Base-by-base conservation (phyloP, 129 eudicot genomes). In the Tagetes patula region DNA sequence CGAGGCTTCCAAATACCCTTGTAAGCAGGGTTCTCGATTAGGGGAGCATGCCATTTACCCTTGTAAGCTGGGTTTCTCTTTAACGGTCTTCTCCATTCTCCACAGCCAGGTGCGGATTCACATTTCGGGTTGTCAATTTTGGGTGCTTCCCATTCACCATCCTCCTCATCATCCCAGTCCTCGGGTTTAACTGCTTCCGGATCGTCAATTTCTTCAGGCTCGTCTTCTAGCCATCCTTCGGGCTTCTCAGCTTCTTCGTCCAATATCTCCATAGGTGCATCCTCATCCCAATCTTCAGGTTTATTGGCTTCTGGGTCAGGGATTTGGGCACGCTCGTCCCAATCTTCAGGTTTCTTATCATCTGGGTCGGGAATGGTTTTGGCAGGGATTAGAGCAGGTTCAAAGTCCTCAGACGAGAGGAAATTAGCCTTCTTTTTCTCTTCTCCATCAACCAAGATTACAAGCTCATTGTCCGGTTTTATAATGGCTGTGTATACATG, bases 91-190 rank as follows among this genome's bases (percentile, higher is more conserved):
- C 81, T 90, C 98, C 97, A 90, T 79, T 86, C 98, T 32, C 98
- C 98, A 78, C 98, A 90, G 0, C 96, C 98, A 20, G 96, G 84
- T 54, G 92, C 96, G 14, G 77, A 77, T 34, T 61, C 89, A 73
- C 98, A 93, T 80, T 90, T 93, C 0, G 98, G 98, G 84, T 90
- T 93, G 69, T 90, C 96, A 34, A 89, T 80, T 75, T 89, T 93
- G 0, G 98, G 98, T 7, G 98, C 91, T 79, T 93, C 98, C 98
- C 98, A 93, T 80, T 89, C 92, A 81, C 98, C 98, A 83, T 93
- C 98, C 67, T 89, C 98, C 36, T 93, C 96, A 59, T 93, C 98
- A 63, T 90, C 97, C 97, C 98, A 94, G 69, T 94, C 98, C 72
- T 94, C 96, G 0, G 98, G 98, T 42, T 90, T 94, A 9, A 86